Conservation (phyloP, 176 grass and related monocot species). For the Oryza officinalis region DNA sequence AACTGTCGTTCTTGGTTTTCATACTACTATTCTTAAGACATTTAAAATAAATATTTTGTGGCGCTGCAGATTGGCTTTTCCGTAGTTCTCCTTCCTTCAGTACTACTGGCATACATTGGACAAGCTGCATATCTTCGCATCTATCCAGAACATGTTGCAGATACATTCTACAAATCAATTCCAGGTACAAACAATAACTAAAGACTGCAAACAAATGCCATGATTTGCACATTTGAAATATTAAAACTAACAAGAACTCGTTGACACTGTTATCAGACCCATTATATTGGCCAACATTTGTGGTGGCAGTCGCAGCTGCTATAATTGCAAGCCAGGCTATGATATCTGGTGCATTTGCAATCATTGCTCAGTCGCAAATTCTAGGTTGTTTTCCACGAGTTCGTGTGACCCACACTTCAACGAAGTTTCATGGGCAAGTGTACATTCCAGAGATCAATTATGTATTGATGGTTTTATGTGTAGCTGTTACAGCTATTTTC, state of each 20-base stretch:
- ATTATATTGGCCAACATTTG: constrained; percentile 67
- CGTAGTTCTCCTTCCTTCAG: constrained; percentile 54
- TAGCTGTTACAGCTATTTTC: constrained; percentile 63
- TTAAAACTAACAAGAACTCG: background rate
- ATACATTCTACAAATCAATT: constrained; percentile 80
- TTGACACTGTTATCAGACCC: constrained; percentile 36
- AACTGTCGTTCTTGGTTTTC: constrained; percentile 18
- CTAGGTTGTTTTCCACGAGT: constrained; percentile 75
- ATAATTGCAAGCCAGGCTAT: constrained; percentile 79
- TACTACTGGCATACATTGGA: constrained; percentile 64
- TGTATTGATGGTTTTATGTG: constrained; percentile 57
- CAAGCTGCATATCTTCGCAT: constrained; percentile 68
- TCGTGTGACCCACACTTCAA: constrained; percentile 63
- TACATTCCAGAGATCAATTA: constrained; percentile 82
- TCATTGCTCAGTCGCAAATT: constrained; percentile 61
- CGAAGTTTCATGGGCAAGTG: constrained; percentile 65
- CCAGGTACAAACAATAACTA: constrained; percentile 48
- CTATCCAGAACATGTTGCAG: constrained; percentile 43
- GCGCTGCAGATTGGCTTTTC: constrained; percentile 65
- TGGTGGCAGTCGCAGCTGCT: constrained; percentile 59
- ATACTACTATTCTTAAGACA: background rate
- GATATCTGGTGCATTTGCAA: constrained; percentile 74
- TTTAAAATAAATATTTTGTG: constrained; percentile 17
- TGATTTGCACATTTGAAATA: background rate
- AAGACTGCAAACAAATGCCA: constrained; percentile 24